Conservation (phyloP, 331 rosid genomes). For the Malus hybrid region DNA sequence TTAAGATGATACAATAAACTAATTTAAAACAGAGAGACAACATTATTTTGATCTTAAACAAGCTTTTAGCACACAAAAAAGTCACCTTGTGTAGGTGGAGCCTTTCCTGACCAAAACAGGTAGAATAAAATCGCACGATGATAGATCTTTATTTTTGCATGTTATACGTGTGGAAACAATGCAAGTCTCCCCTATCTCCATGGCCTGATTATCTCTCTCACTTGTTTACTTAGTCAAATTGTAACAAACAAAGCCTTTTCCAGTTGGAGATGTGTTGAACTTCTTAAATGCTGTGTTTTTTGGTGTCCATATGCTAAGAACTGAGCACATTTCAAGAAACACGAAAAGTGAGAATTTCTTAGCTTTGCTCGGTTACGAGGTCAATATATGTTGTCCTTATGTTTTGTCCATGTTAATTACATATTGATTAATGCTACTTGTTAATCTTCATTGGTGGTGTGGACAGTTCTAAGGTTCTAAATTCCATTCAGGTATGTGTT, state of each 20-base stretch:
- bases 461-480: background rate
- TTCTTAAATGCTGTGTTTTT: conserved; percentile 63
- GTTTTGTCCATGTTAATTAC: background rate
- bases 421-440: background rate
- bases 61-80: too few relatives aligned
- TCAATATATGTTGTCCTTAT: conserved; percentile 20
- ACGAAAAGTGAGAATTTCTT: conserved; percentile 50
- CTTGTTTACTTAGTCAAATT: background rate
- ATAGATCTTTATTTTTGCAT: too few relatives aligned
- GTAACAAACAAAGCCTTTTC: conserved; percentile 1
- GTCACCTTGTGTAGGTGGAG: too few relatives aligned
- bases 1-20: too few relatives aligned
- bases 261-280: conserved; percentile 73
- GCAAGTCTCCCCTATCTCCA: too few relatives aligned
- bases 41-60: too few relatives aligned
- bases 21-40: too few relatives aligned
- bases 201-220: too few relatives aligned
- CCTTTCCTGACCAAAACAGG: too few relatives aligned
- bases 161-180: too few relatives aligned
- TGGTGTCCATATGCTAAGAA: conserved; percentile 74
- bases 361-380: conserved; percentile 70
- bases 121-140: too few relatives aligned
- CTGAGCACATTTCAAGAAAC: conserved; percentile 60
- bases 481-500: conserved; percentile 38
- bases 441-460: background rate